Base-by-base conservation (phyloP, 2,329 filamentous ascomycete species). In the Sphaerostilbella broomeana region DNA sequence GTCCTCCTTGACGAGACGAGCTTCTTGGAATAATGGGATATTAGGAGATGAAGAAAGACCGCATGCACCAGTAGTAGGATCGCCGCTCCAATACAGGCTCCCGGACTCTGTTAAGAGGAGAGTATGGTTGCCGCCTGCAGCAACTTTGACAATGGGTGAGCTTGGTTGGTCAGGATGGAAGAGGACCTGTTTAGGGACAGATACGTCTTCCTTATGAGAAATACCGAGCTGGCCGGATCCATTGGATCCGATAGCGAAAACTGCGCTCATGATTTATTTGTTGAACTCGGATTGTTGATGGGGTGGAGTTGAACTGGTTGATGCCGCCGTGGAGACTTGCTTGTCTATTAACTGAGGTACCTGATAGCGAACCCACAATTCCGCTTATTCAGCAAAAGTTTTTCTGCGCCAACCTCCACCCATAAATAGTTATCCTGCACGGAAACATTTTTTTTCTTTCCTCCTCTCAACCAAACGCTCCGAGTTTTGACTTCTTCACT, bases 81-180 rank as follows among this genome's bases (percentile, higher is more conserved):
- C 75, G 1, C 88, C 88, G 31, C 78, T 73, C 52, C 75, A 79
- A 53, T 77, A 84, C 0, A 89, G 64, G 2, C 63, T 50, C 0
- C 81, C 81, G 18, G 67, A 56, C 4, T 66, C 54, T n/a, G 73
- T 76, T 9, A 88, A 66, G 8, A 94, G 58, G 4, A 95, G 63
- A 0, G 87, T 94, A 59, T 95, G 90, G 54, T 95, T 95, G 2
- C 89, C 89, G 4, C 90, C 90, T 6, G 86, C 69, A 15, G 65
- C 64, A 8, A 72, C 58, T 28, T 57, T 59, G 36, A 55, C 49
- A 40, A 71, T 57, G 18, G 58, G 53, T 11, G 64, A 56, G 19
- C 53, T 49, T 24, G 62, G 56, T 35, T 56, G 52, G 11, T 59
- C 56, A 3, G 65, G 59, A 5, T 65, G 55, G 57, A 86, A 83